Evolutionary conservation across 2,329 filamentous ascomycete species (phyloP), one percentile per base, ranked within the genome.

Genomic region (Phaeomoniella chlamydospora): DNA sequence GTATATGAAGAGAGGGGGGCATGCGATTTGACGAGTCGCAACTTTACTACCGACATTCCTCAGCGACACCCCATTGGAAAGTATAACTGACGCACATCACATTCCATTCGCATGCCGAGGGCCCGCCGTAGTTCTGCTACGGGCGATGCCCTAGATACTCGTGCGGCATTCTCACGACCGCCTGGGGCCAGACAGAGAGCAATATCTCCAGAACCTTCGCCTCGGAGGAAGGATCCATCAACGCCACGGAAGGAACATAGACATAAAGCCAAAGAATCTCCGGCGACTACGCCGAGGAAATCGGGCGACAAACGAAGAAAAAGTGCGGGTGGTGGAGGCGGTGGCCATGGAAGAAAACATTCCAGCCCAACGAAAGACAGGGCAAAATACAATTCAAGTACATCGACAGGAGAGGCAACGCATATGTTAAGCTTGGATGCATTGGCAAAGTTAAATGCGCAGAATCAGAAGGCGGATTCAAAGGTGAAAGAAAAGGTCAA

Each of bases 401-500:
- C 51, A 0, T 64, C 60, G 12, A 54, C 58, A 4, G 59, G 56
- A 41, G 63, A 59, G 42, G 53, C 51, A 5, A 58, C 57, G 1
- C 54, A 58, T 40, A 40, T 64, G 11, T 47, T 74, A 49, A 54
- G 62, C 57, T 41, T 51, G 2, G 70, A 74, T 45, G 74, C 78
- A 4, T 56, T 87, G 34, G 77, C 76, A 10, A 72, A 75, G 48
- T 56, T 87, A 33, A 70, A 84, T 46, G 65, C 72, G 34, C 58
- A 71, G 37, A 77, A 82, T 54, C 64, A 68, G 16, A 68, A 72
- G 42, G 63, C 62, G 29, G 63, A 64, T 36, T 54, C 60, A 32
- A 55, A 65, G 39, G 50, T 64, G 43, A 51, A 59, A 43, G 53
- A 65, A 44, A 53, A 9, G 9, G 59, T 41, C 52, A 59, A 37